Conservation (phyloP, 2,329 filamentous ascomycete species). For the Drechslerella stenobrocha region DNA sequence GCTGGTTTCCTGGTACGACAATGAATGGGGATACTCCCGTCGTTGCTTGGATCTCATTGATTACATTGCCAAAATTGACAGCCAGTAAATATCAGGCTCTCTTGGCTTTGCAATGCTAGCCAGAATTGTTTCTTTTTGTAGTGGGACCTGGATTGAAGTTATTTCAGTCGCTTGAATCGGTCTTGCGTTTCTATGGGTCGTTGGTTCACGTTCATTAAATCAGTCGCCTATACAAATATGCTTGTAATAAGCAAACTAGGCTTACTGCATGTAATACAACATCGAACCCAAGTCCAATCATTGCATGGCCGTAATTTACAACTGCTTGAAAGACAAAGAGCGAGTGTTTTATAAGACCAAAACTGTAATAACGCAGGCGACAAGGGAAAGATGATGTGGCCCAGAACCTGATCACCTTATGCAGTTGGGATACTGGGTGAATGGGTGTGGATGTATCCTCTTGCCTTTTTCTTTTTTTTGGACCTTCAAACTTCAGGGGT, state of each 20-base stretch:
- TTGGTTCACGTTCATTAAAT: conserved; percentile 9
- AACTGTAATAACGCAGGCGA: no score
- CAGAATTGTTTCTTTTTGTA: conserved; percentile 10
- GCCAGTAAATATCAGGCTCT: conserved; percentile 11
- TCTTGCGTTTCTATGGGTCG: conserved; percentile 20
- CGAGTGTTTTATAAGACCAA: no score
- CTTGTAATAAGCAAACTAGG: neutral
- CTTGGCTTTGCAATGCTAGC: conserved; percentile 2
- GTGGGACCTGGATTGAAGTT: conserved; percentile 14
- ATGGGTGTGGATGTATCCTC: no score
- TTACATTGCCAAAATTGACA: conserved; percentile 39
- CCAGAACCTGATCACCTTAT: no score
- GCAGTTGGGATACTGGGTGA: no score
- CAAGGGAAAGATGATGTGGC: no score
- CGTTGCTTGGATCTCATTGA: conserved; percentile 76
- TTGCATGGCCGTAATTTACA: no score
- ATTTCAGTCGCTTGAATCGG: conserved; percentile 18
- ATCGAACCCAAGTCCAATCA: no score
- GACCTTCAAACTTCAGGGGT: no score
- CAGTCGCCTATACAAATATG: no score
- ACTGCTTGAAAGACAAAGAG: no score
- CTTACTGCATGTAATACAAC: conserved; percentile 29
- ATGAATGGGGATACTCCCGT: conserved; percentile 99
- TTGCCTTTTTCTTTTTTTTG: no score
- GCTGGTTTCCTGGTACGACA: conserved; percentile 98